A percentile compares a stretch with the other conserved stretches of the same genome.
Conservation (phyloP, 768 basidiomycete species). For the Lentinula boryana region DNA sequence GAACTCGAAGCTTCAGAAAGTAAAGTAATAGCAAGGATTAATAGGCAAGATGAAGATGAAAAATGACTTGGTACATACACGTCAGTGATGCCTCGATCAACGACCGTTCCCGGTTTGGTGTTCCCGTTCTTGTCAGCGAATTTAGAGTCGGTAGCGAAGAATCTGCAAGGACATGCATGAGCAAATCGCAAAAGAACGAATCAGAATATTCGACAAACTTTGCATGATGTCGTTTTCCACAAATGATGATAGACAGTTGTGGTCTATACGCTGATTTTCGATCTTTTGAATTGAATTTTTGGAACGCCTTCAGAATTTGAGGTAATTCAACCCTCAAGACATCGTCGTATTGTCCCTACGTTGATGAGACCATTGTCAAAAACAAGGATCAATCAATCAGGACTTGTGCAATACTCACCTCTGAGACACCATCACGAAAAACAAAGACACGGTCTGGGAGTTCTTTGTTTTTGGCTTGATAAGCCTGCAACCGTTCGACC, state of each 20-base stretch:
- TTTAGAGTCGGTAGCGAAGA: conserved; percentile 47
- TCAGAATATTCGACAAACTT: conserved; percentile 29
- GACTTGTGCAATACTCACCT: conserved; percentile 34
- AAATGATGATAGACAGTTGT: conserved; percentile 65
- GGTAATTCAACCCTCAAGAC: conserved; percentile 59
- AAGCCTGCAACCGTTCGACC: conserved; percentile 58
- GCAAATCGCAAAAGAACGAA: not conserved
- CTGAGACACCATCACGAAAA: conserved; percentile 80
- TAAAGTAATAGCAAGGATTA: conserved; percentile 12
- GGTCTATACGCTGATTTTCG: conserved; percentile 50
- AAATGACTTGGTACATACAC: conserved; percentile 32
- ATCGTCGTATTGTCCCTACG: conserved; percentile 68
- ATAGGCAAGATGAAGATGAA: conserved; percentile 10
- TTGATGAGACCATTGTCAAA: not conserved
- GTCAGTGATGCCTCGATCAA: conserved; percentile 72
- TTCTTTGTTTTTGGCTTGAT: conserved; percentile 43
- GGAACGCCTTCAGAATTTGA: conserved; percentile 55
- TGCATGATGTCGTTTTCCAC: conserved; percentile 73
- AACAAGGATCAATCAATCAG: not conserved
- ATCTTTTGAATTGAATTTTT: conserved; percentile 36
- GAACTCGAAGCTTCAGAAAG: conserved; percentile 44
- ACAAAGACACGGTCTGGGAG: conserved; percentile 68
- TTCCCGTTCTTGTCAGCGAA: conserved; percentile 65
- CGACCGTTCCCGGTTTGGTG: conserved; percentile 72
- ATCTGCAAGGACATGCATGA: conserved; percentile 25